Evolutionary conservation across 2,329 filamentous ascomycete species (phyloP).

Genomic region (Arthrobotrys megalospora): DNA sequence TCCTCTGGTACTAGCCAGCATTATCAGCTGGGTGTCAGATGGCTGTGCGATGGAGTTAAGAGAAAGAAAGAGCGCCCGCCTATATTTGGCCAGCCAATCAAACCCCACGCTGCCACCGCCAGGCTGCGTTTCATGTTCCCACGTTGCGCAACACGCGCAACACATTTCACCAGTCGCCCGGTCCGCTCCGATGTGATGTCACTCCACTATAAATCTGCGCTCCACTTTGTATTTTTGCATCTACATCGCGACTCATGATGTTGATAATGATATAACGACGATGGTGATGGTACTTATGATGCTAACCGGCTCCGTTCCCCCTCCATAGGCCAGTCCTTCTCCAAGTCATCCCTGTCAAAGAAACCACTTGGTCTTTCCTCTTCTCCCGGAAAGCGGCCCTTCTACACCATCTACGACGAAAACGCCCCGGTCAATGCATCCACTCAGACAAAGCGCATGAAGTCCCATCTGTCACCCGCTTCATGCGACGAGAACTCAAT

Average conservation of each 20-base stretch:
- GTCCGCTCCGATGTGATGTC: conserved; percentile 22
- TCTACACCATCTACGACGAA: conserved; percentile 59
- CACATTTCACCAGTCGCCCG: conserved; percentile 42
- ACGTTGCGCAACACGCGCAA: conserved; percentile 46
- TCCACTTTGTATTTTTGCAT: background rate
- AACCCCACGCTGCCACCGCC: conserved; percentile 7
- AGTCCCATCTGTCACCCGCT: conserved; percentile 40
- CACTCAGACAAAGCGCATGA: conserved; percentile 53
- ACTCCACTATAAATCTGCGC: conserved; percentile 4
- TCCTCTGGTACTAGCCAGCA: background rate
- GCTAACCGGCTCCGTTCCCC: conserved; percentile 22
- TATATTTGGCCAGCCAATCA: conserved; percentile 61
- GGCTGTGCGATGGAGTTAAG: conserved; percentile 36
- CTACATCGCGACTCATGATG: background rate
- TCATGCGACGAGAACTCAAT: conserved; percentile 58
- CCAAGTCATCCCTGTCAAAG: conserved; percentile 34
- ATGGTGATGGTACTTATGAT: conserved; percentile 9
- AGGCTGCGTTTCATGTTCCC: conserved; percentile 44
- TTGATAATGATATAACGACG: background rate
- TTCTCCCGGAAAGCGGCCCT: conserved; percentile 41
- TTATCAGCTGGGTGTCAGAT: conserved; percentile 36
- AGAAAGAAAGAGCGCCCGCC: conserved; percentile 17
- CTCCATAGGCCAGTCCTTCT: conserved; percentile 29
- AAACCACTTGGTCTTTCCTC: conserved; percentile 31
- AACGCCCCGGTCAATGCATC: conserved; percentile 30